Evolutionary conservation across 768 basidiomycete species (phyloP), one percentile per base, ranked within the genome.

Genomic region (Dacryopinax primogenitus): DNA sequence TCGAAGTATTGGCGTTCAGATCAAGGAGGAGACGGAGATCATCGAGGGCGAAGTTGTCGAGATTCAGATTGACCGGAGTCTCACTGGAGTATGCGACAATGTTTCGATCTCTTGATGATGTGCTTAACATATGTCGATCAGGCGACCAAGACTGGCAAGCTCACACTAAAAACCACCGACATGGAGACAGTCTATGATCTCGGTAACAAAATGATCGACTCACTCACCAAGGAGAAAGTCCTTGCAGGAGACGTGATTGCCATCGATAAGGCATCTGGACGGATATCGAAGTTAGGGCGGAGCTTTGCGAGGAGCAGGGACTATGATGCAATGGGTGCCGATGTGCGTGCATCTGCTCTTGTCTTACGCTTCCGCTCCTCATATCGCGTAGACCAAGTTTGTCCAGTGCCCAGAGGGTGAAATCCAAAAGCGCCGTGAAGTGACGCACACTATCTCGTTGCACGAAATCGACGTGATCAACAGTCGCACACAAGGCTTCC

Each of bases 381-480:
- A n/a, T n/a, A n/a, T n/a, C n/a, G n/a, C 34, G 64, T 72, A 97
- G 95, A 97, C 95, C 45, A 94, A 88, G 79, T 98, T 98, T 70
- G 93, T 99, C 12, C 92, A 94, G 79, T 95, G 92, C 73, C 96
- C 96, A 2, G 92, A 95, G 69, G 96, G 96, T 65, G 95, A 99
- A 77, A 86, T 98, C 65, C 96, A 98, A 79, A 94, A 93, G 71
- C 87, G 95, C 68, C 92, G 92, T 79, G 93, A 97, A 76, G 90
- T 97, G 66, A 90, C 93, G 7, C 96, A 99, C 76, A 97, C 94
- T 0, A 94, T 98, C 11, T 93, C 94, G 0, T 79, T 99, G 15
- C 96, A 98, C 76, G 96, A 99, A 77, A 98, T 99, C 70, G 96
- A 99, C 72, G 94, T 98, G 63, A 98, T 98, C 80, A 99, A 98